Conservation (phyloP, 2,329 filamentous ascomycete genomes). For the Aureobasidium sp. region DNA sequence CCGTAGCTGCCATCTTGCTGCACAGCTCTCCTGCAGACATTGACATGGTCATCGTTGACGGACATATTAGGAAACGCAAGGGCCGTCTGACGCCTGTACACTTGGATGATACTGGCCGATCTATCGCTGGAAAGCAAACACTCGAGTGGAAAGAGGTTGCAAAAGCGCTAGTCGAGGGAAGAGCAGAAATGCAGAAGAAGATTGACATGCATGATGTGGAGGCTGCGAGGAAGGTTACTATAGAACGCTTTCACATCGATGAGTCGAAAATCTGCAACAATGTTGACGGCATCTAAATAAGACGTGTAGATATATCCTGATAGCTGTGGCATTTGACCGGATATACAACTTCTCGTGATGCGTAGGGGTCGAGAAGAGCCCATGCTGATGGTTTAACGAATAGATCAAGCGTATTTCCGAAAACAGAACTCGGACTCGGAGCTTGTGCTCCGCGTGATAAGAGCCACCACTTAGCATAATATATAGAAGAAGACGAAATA, state of each 20-base stretch:
- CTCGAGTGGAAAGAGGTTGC: not conserved
- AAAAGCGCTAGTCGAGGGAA: not conserved
- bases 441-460: not conserved
- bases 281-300: not conserved
- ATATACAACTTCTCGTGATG: not conserved
- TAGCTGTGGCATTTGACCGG: not conserved
- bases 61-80: not conserved
- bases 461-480: not conserved
- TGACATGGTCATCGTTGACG: conserved; percentile 36
- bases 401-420: not conserved
- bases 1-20: conserved; percentile 38
- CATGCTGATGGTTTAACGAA: not conserved
- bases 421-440: not conserved
- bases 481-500: not conserved
- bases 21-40: conserved; percentile 38
- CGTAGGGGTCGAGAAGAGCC: not conserved
- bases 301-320: not conserved
- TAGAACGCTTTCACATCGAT: not conserved
- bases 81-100: not conserved
- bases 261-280: not conserved
- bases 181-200: not conserved
- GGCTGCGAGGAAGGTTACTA: not conserved
- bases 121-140: not conserved
- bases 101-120: not conserved
- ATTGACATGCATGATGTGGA: conserved; percentile 2